phyloP scores from a whole-genome alignment of 176 grass and related monocot genomes.

The Carex myosuroides region DNA sequence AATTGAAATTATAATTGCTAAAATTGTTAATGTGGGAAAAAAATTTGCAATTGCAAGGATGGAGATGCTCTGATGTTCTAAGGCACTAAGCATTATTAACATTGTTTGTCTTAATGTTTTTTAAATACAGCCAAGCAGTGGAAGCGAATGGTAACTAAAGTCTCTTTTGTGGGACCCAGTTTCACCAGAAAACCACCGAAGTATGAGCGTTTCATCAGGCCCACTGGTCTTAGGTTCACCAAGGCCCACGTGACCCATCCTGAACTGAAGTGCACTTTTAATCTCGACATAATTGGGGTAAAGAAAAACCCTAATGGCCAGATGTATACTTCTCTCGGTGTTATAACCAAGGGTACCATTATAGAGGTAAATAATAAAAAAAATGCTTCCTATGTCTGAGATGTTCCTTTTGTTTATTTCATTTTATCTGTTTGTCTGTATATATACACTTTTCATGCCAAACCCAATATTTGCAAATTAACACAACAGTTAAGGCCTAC shows the following conservation, averaged over 20 bases:
- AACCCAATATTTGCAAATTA: not conserved
- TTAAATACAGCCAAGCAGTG: conserved; percentile 71
- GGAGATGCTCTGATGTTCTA: too few species aligned
- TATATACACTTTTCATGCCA: not conserved
- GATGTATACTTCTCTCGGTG: conserved; percentile 95
- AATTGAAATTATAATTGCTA: too few species aligned
- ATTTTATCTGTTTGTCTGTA: not conserved
- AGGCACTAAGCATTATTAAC: conserved; percentile 1
- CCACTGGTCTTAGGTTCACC: conserved; percentile 70
- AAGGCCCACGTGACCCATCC: conserved; percentile 92
- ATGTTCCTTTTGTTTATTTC: not conserved
- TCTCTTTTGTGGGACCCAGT: conserved; percentile 74
- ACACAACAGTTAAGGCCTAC: not conserved
- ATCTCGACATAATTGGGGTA: conserved; percentile 79
- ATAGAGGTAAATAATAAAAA: conserved; percentile 46
- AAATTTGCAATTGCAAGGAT: too few species aligned
- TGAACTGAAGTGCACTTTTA: conserved; percentile 88
- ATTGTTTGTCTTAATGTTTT: not conserved
- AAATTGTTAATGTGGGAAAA: too few species aligned
- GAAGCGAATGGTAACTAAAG: conserved; percentile 96
- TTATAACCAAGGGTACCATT: conserved; percentile 83
- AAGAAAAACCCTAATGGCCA: conserved; percentile 93
- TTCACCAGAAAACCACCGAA: conserved; percentile 94
- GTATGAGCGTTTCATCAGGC: conserved; percentile 79
- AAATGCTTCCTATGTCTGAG: not conserved